Evolutionary conservation across 2,329 filamentous ascomycete genomes (phyloP).

Genomic region (Claviceps africana): DNA sequence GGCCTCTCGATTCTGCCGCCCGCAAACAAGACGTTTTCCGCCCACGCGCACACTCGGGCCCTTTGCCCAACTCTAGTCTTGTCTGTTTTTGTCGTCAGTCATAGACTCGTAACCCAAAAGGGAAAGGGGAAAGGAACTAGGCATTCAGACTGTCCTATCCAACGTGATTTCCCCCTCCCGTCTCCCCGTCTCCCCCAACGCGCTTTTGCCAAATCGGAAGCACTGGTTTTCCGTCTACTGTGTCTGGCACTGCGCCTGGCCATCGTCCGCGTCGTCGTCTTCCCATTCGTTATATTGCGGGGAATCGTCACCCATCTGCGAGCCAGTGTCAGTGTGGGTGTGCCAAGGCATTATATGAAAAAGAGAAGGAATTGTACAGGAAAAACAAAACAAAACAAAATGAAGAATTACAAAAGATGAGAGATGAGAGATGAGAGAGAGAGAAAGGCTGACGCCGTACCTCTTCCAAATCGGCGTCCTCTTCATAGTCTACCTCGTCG

Average conservation of each 20-base stretch:
- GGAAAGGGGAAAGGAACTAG: background rate
- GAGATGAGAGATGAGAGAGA: too few species aligned
- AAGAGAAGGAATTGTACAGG: background rate
- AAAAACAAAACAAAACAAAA: background rate
- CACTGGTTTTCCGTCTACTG: conserved; percentile 36
- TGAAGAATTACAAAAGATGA: too few species aligned
- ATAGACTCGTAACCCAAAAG: background rate
- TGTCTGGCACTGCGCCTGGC: conserved; percentile 55
- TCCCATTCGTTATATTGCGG: conserved; percentile 54
- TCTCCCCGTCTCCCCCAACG: background rate
- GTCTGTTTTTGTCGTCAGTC: conserved; percentile 6
- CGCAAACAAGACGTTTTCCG: too few species aligned
- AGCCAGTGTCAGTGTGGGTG: conserved; percentile 7
- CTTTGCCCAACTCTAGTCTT: conserved; percentile 1
- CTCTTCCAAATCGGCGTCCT: conserved; percentile 70
- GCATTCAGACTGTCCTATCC: background rate
- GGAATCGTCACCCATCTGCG: conserved; percentile 56
- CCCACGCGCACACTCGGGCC: background rate
- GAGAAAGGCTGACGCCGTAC: conserved; percentile 26
- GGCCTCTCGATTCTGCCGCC: too few species aligned
- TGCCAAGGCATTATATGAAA: background rate
- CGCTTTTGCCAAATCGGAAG: background rate
- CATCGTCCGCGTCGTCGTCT: conserved; percentile 56
- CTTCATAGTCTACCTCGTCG: conserved; percentile 79
- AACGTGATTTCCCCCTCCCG: background rate